Evolutionary conservation across 164 flowering plant genomes (phyloP).

Genomic region (Buxus sempervirens): DNA sequence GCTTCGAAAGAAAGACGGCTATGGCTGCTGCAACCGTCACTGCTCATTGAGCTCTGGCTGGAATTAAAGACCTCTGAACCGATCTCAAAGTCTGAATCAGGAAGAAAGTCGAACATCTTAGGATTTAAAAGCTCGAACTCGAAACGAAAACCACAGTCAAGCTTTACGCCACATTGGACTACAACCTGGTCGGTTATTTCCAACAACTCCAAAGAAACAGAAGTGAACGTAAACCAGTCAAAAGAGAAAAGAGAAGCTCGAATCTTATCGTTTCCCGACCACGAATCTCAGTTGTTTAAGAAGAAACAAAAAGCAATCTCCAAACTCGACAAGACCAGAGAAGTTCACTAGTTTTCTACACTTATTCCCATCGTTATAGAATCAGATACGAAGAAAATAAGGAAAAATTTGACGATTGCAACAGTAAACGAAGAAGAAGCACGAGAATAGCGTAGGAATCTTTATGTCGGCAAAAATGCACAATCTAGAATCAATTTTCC

Average conservation of each 20-base stretch:
- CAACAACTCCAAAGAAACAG: too few species aligned
- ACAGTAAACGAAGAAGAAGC: not conserved
- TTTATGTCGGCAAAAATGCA: not conserved
- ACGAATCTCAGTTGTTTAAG: too few species aligned
- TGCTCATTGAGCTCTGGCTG: conserved; percentile 47
- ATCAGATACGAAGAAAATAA: conserved; percentile 5
- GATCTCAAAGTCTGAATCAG: conserved; percentile 36
- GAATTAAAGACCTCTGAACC: conserved; percentile 33
- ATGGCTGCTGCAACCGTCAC: conserved; percentile 47
- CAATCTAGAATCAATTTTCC: not conserved
- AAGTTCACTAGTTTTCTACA: not conserved
- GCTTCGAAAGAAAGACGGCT: conserved; percentile 53
- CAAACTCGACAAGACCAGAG: not conserved
- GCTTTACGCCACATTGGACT: too few species aligned
- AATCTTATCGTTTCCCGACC: not conserved
- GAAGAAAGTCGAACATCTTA: conserved; percentile 30
- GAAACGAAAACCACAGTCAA: too few species aligned
- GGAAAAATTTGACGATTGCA: not conserved
- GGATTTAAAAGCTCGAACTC: not conserved
- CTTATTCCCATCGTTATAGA: not conserved
- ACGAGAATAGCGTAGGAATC: not conserved
- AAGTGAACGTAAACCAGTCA: not conserved
- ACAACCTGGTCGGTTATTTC: too few species aligned
- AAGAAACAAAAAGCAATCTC: not conserved
- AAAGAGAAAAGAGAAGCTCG: not conserved